Percentiles rank a stretch among this genome's conserved stretches.
phyloP scores from a whole-genome alignment of 1,139 yeast genomes.

The Kluyveromyces marxianus region DNA sequence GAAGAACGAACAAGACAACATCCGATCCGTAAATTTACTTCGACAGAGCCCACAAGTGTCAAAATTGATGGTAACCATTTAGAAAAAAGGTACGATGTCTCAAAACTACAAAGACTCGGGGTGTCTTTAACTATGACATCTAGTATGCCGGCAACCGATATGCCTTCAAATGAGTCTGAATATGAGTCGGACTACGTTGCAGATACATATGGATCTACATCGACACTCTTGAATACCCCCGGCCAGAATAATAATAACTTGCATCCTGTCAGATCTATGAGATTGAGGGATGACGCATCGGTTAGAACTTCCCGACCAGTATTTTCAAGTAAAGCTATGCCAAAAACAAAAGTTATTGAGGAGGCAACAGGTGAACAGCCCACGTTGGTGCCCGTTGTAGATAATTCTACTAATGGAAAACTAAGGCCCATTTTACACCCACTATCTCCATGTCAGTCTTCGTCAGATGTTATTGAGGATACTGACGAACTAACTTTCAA shows the following conservation, averaged over 20 bases:
- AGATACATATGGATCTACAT: conserved; percentile 3
- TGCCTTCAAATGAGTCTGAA: conserved; percentile 18
- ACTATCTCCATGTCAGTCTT: conserved; percentile 13
- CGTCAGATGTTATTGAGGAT: conserved; percentile 28
- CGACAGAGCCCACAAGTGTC: conserved; percentile 13
- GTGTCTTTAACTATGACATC: conserved; percentile 70
- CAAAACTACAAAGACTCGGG: conserved; percentile 64
- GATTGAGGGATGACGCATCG: conserved; percentile 8
- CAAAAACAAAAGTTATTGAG: conserved; percentile 61
- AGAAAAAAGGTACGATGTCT: conserved; percentile 38
- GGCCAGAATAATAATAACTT: not conserved
- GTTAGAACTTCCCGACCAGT: conserved; percentile 43
- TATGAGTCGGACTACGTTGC: conserved; percentile 18
- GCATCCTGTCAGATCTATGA: not conserved
- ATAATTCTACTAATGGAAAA: conserved; percentile 18
- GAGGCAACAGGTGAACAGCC: conserved; percentile 60
- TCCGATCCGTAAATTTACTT: conserved; percentile 25
- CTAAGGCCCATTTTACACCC: conserved; percentile 16
- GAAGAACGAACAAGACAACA: conserved; percentile 42
- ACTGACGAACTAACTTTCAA: conserved; percentile 52
- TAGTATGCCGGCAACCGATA: conserved; percentile 32
- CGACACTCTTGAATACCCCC: conserved; percentile 2
- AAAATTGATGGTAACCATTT: conserved; percentile 14
- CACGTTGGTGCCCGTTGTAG: conserved; percentile 46
- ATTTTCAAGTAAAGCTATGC: conserved; percentile 72